These are phyloP conservation scores for Huntiella bhutanensis DNA, from an alignment of 2,329 filamentous ascomycete species.

Conservation along the genomic window DNA sequence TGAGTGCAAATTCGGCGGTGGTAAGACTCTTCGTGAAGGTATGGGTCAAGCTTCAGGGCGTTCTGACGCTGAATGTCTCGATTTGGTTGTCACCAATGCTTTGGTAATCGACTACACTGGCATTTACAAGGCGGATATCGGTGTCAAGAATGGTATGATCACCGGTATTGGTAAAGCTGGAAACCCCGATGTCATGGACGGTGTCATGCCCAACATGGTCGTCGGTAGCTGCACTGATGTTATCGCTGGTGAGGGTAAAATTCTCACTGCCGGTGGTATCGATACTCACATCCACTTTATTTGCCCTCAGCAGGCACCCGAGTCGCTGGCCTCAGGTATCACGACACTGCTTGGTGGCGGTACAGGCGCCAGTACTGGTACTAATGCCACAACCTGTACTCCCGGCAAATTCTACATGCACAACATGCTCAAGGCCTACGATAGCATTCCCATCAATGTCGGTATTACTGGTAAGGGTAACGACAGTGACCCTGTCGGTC, in stretches of 20 bases:
- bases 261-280: constrained; percentile 75
- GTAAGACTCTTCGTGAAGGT: constrained; percentile 81
- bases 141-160: constrained; percentile 73
- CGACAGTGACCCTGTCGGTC: constrained; percentile 49
- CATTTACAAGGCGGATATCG: constrained; percentile 94
- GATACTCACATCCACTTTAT: constrained; percentile 91
- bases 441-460: constrained; percentile 64
- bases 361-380: constrained; percentile 62
- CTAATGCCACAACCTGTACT: constrained; percentile 84
- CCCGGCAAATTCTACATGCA: constrained; percentile 67
- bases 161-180: constrained; percentile 84
- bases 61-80: constrained; percentile 50
- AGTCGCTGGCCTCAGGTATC: constrained; percentile 67
- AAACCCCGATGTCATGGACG: constrained; percentile 94
- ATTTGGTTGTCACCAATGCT: constrained; percentile 77
- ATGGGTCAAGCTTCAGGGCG: constrained; percentile 85
- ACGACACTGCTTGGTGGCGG: constrained; percentile 85
- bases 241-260: constrained; percentile 75
- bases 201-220: constrained; percentile 58
- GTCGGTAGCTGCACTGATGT: constrained; percentile 83
- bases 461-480: constrained; percentile 92
- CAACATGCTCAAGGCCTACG: constrained; percentile 78
- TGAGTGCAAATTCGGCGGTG: constrained; percentile 87
- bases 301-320: constrained; percentile 76
- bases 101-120: constrained; percentile 79